phyloP scores from a whole-genome alignment of 345 rosid species.

The Hypericum androsaemum region DNA sequence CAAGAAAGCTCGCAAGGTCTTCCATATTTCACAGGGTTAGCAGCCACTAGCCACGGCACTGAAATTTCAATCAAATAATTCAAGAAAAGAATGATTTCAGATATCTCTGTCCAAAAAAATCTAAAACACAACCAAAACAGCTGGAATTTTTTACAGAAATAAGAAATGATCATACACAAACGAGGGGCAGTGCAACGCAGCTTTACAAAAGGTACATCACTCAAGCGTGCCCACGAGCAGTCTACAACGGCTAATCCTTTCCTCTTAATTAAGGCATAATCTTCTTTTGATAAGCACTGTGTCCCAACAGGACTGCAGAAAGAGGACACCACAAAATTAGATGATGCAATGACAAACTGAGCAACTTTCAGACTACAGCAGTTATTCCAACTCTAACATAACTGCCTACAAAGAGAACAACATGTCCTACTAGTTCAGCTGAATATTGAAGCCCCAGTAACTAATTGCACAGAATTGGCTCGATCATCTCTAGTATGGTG shows the following conservation, averaged over 20 bases:
- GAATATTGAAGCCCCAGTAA: no score
- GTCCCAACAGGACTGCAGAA: conserved; percentile 78
- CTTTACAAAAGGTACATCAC: conserved; percentile 88
- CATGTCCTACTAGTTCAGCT: not conserved
- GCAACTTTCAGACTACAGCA: no score
- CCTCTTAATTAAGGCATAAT: conserved; percentile 54
- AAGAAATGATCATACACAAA: conserved; percentile 49
- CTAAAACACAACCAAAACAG: not conserved
- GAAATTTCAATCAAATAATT: conserved; percentile 18
- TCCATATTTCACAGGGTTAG: conserved; percentile 96
- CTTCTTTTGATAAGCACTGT: conserved; percentile 84
- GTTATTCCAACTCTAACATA: no score
- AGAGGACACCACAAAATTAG: conserved; percentile 4
- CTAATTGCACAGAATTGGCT: no score
- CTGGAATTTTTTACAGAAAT: not conserved
- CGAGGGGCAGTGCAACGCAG: conserved; percentile 89
- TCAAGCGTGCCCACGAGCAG: conserved; percentile 95
- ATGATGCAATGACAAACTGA: not conserved
- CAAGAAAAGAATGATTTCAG: not conserved
- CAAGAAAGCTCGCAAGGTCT: conserved; percentile 90
- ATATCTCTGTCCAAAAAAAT: not conserved
- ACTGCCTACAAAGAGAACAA: not conserved
- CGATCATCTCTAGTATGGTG: no score
- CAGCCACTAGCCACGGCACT: conserved; percentile 99
- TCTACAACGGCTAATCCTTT: conserved; percentile 95